Evolutionary conservation across 129 eudicot species (phyloP).

Genomic region (Tagetes patula): DNA sequence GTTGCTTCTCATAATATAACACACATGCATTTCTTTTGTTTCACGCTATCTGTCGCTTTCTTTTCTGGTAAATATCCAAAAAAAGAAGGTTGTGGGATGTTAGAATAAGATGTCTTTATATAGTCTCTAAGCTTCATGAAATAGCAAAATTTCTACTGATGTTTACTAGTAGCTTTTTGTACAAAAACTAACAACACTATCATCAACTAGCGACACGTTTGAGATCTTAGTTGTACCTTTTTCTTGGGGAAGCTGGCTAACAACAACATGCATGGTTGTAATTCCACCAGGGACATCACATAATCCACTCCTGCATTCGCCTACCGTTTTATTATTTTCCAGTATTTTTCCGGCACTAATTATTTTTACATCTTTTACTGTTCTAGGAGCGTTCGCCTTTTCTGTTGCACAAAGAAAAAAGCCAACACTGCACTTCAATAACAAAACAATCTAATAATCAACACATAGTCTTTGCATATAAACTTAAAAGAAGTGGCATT

Average conservation of each 20-base stretch:
- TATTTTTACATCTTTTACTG: constrained; percentile 75
- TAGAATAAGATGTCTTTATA: background rate
- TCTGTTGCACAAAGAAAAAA: constrained; percentile 38
- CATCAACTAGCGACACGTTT: background rate
- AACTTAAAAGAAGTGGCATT: background rate
- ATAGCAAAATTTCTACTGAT: constrained; percentile 4
- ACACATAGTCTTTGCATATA: background rate
- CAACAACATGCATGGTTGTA: constrained; percentile 84
- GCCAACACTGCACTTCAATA: background rate
- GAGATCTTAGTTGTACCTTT: constrained; percentile 40
- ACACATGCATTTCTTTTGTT: constrained; percentile 29
- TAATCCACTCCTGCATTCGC: constrained; percentile 73
- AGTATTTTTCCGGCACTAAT: constrained; percentile 81
- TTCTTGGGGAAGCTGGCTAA: constrained; percentile 63
- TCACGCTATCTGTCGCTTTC: constrained; percentile 24
- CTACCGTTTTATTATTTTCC: constrained; percentile 79
- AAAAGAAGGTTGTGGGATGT: background rate
- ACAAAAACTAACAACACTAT: background rate
- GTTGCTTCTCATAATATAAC: constrained; percentile 32
- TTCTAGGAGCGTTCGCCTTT: constrained; percentile 69
- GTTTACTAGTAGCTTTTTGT: background rate
- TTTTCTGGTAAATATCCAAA: constrained; percentile 24
- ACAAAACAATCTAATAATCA: background rate
- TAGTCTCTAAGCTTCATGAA: background rate
- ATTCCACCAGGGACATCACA: constrained; percentile 86